Percentiles rank a stretch among this genome's conserved stretches.
Evolutionary conservation across 345 rosid species (phyloP).

Genomic region (Eutrema heterophyllum): DNA sequence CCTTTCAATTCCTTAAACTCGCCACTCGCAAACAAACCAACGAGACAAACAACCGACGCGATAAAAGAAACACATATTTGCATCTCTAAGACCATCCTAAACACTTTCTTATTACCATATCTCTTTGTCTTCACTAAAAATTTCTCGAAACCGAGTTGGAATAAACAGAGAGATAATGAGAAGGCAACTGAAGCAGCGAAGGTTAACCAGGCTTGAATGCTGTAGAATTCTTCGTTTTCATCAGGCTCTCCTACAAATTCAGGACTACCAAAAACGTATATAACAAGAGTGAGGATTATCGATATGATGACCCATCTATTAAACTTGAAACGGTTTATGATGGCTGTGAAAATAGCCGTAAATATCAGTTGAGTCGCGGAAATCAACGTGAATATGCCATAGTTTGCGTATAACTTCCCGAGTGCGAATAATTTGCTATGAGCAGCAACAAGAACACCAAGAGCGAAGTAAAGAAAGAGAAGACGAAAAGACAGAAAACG

Average conservation of each 20-base stretch:
- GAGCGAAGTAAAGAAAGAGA: constrained; percentile 23
- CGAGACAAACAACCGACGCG: constrained; percentile 2
- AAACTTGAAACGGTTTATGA: constrained; percentile 39
- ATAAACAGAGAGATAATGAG: constrained; percentile 5
- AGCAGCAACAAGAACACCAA: constrained; percentile 34
- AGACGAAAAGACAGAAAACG: constrained; percentile 3
- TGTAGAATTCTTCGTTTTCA: constrained; percentile 3
- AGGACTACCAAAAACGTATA: neutral
- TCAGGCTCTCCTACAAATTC: constrained; percentile 3
- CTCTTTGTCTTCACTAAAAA: constrained; percentile 5
- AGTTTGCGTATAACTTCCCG: constrained; percentile 32
- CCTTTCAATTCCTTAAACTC: constrained; percentile 19
- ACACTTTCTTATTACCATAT: constrained; percentile 20
- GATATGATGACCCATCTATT: constrained; percentile 39
- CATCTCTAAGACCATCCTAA: constrained; percentile 25
- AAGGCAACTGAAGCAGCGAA: constrained; percentile 4
- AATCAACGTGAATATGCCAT: constrained; percentile 18
- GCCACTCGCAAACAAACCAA: constrained; percentile 16
- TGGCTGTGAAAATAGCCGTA: constrained; percentile 32
- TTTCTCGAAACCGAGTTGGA: constrained; percentile 20
- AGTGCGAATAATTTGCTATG: constrained; percentile 22
- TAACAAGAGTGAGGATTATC: constrained; percentile 9
- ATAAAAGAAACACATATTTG: constrained; percentile 12
- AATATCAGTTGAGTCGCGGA: constrained; percentile 38
- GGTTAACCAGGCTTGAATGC: constrained; percentile 15